Conservation (phyloP, 1,284 basidiomycete species). For the Cutaneotrichosporon sp. region DNA sequence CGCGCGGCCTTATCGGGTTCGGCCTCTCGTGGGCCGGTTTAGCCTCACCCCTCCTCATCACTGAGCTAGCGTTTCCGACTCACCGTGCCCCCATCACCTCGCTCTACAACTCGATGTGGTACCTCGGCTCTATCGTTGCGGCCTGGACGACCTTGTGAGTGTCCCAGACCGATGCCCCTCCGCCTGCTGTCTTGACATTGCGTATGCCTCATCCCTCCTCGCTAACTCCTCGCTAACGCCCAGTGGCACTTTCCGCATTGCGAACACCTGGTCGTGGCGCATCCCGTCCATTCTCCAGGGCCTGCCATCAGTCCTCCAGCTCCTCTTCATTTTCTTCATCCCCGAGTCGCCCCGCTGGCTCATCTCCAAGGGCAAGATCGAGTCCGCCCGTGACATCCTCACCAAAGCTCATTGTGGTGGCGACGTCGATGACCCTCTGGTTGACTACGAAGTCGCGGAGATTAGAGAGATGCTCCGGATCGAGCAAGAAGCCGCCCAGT, state of each 20-base stretch:
- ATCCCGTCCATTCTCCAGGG: constrained; percentile 55
- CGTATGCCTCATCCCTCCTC: neutral
- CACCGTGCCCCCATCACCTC: constrained; percentile 62
- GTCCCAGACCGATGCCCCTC: neutral
- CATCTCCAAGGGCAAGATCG: constrained; percentile 27
- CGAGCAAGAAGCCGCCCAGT: constrained; percentile 23
- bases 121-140: constrained; percentile 24
- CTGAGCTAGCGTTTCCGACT: constrained; percentile 72
- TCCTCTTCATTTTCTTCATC: constrained; percentile 24
- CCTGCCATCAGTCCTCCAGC: constrained; percentile 46
- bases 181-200: too few species aligned
- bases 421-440: constrained; percentile 40
- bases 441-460: constrained; percentile 48
- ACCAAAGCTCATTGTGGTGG: constrained; percentile 71
- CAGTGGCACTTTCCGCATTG: constrained; percentile 37
- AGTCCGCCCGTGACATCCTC: constrained; percentile 67
- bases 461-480: constrained; percentile 44
- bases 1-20: constrained; percentile 62
- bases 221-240: neutral
- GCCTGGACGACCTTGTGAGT: constrained; percentile 26
- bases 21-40: constrained; percentile 56
- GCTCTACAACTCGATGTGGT: constrained; percentile 34
- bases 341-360: constrained; percentile 36
- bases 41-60: constrained; percentile 70
- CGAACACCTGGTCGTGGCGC: constrained; percentile 43